Evolutionary conservation across 805 yeast genomes (phyloP), one percentile per base, ranked within the genome.

Genomic region (Hanseniaspora taiwanica): DNA sequence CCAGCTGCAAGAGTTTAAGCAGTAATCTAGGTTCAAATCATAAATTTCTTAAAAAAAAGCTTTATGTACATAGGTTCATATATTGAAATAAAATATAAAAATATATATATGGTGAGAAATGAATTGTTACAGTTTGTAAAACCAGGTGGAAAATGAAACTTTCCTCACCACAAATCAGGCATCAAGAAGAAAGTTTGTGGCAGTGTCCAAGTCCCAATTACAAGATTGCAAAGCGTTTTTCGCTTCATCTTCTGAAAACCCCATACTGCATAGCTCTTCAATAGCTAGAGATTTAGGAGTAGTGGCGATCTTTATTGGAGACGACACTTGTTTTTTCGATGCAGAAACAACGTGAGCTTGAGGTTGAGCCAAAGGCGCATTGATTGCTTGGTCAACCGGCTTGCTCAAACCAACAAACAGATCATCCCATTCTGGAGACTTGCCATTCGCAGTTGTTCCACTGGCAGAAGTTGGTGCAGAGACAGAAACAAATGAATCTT

Each of bases 341-440:
- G 29, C n/a, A 14, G 29, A 13, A 12, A 14, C 14, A 25, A 14
- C 14, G 1, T 7, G 41, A 17, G 43, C 41, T 6, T 39, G 43
- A 12, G 46, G 43, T 21, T 43, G 48, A 10, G 46, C 43, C 19
- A 41, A 35, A 21, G 41, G 42, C n/a, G n/a, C n/a, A n/a, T n/a
- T n/a, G n/a, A n/a, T n/a, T n/a, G n/a, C n/a, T 12, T 40, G 40
- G 19, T 35, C 37, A 21, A 39, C 14, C n/a, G 42, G 35, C 14
- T 35, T 80, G 14, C 89, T 87, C 55, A 83, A 81, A 0, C 93
- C 94, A 3, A 93, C 89, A 63, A 86, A 86, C 20, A 86, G 70
- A 61, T 84, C 87, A 53, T 86, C 95, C 96, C 96, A 86, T 57
- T 86, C 96, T 52, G 84, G 94, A 40, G 67, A 71, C 23, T 59